Base-by-base conservation (phyloP, 1,139 yeast genomes). In the Pichia sp. region DNA sequence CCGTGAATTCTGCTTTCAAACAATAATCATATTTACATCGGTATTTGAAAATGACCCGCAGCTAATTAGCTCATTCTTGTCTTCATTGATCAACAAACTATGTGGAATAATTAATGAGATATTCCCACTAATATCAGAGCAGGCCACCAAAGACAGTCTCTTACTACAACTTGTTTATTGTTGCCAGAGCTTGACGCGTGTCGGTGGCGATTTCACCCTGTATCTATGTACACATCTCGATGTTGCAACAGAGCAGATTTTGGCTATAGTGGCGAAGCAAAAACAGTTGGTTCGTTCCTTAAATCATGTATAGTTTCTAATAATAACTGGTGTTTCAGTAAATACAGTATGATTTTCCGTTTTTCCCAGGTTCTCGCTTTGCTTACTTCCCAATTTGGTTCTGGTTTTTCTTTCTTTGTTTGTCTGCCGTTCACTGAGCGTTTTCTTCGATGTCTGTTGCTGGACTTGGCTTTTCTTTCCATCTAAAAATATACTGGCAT, bases 1-100 rank as follows among this genome's bases (percentile, higher is more conserved):
- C 53, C 73, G 98, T 61, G 97, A 90, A 62, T 83, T 80, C 57
- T 79, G 86, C 15, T 85, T 82, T 63, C 84, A 82, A 32, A 79
- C 94, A 0, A 71, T 87, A 6, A 77, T 85, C 41, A 79, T 83
- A 11, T 84, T 76, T 62, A 73, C 74, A 49, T 77, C 87, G 8
- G 76, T 85, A 0, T 85, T 87, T 58, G 76, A 76, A 47, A 58
- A 42, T 9, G 51, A 72, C 52, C 42, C 55, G 47, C 39, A 47
- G 24, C 59, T 74, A 11, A 56, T 74, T 4, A 67, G 71, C 29
- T 68, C 72, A 20, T 78, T 78, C 56, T 64, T 76, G 20, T 63
- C 67, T 22, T 58, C 69, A 6, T 58, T 73, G 2, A 63, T 73
- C 0, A 46, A 51, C 3, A 63, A 66, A 18, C 63, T 79, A 4